A percentile compares a stretch with the other conserved stretches of the same genome.
phyloP scores from a whole-genome alignment of 768 basidiomycete genomes.

The Leccinum ochraceum region DNA sequence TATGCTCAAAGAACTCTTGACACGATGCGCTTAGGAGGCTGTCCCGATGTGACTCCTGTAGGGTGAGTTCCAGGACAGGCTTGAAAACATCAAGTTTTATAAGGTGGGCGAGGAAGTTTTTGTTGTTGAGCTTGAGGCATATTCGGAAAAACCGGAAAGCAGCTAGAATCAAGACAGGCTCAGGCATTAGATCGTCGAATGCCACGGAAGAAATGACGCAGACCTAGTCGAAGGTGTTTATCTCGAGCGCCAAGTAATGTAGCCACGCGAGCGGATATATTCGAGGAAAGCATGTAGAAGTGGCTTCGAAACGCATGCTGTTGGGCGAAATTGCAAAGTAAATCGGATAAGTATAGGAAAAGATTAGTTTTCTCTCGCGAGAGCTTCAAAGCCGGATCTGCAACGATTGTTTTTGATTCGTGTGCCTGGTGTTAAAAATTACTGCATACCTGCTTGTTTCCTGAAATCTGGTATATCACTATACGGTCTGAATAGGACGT shows the following conservation, averaged over 20 bases:
- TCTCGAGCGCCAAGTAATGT: constrained; percentile 79
- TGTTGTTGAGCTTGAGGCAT: constrained; percentile 80
- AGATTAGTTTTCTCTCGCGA: constrained; percentile 80
- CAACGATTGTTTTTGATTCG: constrained; percentile 3
- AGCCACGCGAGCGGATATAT: constrained; percentile 72
- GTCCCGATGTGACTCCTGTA: constrained; percentile 81
- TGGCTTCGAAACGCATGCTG: constrained; percentile 93
- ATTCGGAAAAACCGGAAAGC: constrained; percentile 91
- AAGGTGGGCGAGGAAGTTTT: constrained; percentile 69
- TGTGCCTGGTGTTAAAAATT: constrained; percentile 1
- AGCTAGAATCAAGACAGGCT: constrained; percentile 46
- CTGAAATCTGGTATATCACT: constrained; percentile 70
- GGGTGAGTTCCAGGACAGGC: constrained; percentile 82
- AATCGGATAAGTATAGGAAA: constrained; percentile 86
- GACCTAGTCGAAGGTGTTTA: constrained; percentile 92
- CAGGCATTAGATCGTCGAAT: constrained; percentile 16
- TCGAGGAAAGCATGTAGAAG: constrained; percentile 83
- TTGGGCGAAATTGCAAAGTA: constrained; percentile 82
- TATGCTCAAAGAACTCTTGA: constrained; percentile 92
- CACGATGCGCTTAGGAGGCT: constrained; percentile 94
- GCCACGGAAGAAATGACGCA: constrained; percentile 29
- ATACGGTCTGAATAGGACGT: constrained; percentile 81
- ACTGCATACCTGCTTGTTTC: constrained; percentile 42
- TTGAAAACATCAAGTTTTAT: constrained; percentile 83
- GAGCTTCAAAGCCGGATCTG: constrained; percentile 56